Percentiles rank a stretch among this genome's conserved stretches.
phyloP scores from a whole-genome alignment of 495 filamentous ascomycete species.

The Tuber melanosporum region DNA sequence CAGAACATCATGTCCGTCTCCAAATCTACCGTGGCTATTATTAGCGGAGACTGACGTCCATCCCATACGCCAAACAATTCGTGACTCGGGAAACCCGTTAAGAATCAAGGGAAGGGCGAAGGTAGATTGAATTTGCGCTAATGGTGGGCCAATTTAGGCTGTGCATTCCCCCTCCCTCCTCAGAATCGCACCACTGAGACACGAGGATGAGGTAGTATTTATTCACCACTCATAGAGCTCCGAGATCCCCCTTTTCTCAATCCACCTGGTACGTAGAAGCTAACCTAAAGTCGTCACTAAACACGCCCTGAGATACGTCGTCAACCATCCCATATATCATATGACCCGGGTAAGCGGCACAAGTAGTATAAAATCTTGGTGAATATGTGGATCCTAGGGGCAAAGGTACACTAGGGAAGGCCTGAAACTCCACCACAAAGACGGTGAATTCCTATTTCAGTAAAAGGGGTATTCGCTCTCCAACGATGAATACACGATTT shows the following conservation, averaged over 20 bases:
- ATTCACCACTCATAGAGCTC: background rate
- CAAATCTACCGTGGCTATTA: background rate
- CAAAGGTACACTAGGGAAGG: background rate
- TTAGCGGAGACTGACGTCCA: background rate
- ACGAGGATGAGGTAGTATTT: background rate
- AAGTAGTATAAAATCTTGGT: background rate
- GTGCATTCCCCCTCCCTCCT: background rate
- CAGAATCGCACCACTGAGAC: background rate
- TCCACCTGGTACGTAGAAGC: background rate
- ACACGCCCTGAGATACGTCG: background rate
- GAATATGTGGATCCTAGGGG: background rate
- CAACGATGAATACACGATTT: background rate
- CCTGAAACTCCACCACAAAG: background rate
- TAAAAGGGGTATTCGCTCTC: background rate
- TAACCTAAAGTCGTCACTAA: background rate
- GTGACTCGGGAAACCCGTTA: background rate
- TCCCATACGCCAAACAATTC: background rate
- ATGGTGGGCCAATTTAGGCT: no score
- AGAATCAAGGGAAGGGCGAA: no score
- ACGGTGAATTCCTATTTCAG: background rate
- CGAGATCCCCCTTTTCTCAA: background rate
- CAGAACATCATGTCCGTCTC: background rate
- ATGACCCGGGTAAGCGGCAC: background rate
- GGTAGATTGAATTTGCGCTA: no score
- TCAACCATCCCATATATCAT: background rate